phyloP scores from a whole-genome alignment of 2,329 filamentous ascomycete species.

The Fusarium denticulatum region DNA sequence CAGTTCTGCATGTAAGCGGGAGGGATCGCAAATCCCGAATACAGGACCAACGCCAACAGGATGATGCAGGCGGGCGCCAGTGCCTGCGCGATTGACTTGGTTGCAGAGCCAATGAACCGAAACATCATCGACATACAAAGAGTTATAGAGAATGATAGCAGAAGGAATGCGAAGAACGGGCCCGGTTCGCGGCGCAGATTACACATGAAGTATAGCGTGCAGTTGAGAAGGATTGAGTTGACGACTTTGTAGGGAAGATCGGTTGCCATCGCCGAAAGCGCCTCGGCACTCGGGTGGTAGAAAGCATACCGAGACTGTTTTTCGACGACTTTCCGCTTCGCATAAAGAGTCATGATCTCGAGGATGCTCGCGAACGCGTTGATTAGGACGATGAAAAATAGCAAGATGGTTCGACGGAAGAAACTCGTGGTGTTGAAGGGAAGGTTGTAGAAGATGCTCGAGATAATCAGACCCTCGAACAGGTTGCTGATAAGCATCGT shows the following conservation, averaged over 20 bases:
- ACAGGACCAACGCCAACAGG: slow-evolving; percentile 52
- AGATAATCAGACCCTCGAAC: slow-evolving; percentile 24
- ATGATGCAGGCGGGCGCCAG: slow-evolving; percentile 38
- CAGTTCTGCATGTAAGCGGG: slow-evolving; percentile 57
- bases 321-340: slow-evolving; percentile 45
- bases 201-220: slow-evolving; percentile 71
- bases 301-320: slow-evolving; percentile 48
- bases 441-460: slow-evolving; percentile 34
- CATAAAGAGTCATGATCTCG: slow-evolving; percentile 38
- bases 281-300: slow-evolving; percentile 45
- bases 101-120: slow-evolving; percentile 41
- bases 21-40: slow-evolving; percentile 59
- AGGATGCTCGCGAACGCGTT: slow-evolving; percentile 36
- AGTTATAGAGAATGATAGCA: slow-evolving; percentile 62
- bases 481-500: slow-evolving; percentile 36
- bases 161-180: slow-evolving; percentile 58
- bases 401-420: slow-evolving; percentile 8
- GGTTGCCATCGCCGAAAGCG: slow-evolving; percentile 22
- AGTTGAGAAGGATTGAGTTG: slow-evolving; percentile 50
- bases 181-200: slow-evolving; percentile 68
- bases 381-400: slow-evolving; percentile 35
- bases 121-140: slow-evolving; percentile 74
- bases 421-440: slow-evolving; percentile 15
- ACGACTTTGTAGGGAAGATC: slow-evolving; percentile 35
- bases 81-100: slow-evolving; percentile 36